Percentiles rank a stretch among this genome's conserved stretches.
These are phyloP conservation scores for Pseudofabraea citricarpa DNA, from an alignment of 2,329 filamentous ascomycete genomes.

Conservation along the genomic window DNA sequence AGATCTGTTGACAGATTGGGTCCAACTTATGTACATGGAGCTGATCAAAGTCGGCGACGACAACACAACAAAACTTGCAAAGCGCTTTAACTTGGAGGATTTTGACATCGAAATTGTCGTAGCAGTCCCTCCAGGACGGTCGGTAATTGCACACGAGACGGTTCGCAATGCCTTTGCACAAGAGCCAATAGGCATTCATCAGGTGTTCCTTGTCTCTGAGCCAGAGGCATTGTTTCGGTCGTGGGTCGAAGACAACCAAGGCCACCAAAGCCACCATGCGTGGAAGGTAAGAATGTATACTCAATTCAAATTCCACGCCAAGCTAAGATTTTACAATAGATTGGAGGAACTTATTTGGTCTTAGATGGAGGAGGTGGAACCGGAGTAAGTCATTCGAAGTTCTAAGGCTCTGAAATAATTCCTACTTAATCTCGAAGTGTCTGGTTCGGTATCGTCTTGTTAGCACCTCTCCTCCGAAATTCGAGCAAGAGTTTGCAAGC, in stretches of 20 bases:
- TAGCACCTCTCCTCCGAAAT: slow-evolving; percentile 5
- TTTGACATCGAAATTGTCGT: slow-evolving; percentile 8
- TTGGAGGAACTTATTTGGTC: slow-evolving; percentile 7
- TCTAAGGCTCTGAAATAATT: not conserved
- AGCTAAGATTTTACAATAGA: not conserved
- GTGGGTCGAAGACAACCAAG: slow-evolving; percentile 3
- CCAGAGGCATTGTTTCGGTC: slow-evolving; percentile 10
- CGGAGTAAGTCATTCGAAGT: slow-evolving; percentile 5
- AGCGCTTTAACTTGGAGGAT: no score
- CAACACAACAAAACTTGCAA: no score
- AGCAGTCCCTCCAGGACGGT: slow-evolving; percentile 12
- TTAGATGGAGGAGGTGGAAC: slow-evolving; percentile 11
- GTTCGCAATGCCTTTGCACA: slow-evolving; percentile 10
- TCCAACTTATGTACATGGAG: no score
- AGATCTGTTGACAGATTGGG: no score
- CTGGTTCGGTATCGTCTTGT: slow-evolving; percentile 8
- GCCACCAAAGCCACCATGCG: slow-evolving; percentile 3
- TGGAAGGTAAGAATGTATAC: not conserved
- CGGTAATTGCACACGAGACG: slow-evolving; percentile 7
- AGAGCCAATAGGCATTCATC: slow-evolving; percentile 2
- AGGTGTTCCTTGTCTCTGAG: slow-evolving; percentile 10
- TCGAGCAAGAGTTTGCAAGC: slow-evolving; percentile 7
- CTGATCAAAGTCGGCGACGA: no score
- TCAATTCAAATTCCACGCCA: not conserved
- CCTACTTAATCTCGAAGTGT: slow-evolving; percentile 3